Percentiles rank a stretch among this genome's conserved stretches.
Conservation (phyloP, 768 basidiomycete species). For the Kwoniella pini region DNA sequence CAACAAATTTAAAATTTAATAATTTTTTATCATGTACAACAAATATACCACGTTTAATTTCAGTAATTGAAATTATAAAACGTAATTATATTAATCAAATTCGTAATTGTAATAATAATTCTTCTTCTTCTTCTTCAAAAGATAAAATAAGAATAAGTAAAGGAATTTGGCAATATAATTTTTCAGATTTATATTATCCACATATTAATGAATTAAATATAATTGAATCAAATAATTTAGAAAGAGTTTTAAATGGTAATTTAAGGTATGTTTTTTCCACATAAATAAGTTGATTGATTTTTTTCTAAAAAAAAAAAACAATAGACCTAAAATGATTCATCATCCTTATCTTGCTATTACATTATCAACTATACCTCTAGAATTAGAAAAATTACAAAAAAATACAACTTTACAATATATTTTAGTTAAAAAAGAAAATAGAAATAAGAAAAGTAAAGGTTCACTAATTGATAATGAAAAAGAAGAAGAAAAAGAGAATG, state of each 20-base stretch:
- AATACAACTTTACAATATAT: constrained; percentile 38
- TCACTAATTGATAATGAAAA: constrained; percentile 59
- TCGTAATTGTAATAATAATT: background rate
- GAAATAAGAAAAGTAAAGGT: constrained; percentile 31
- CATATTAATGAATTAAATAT: constrained; percentile 4
- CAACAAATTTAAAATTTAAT: constrained; percentile 11
- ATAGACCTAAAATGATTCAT: constrained; percentile 48
- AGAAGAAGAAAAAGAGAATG: background rate
- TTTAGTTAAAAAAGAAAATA: constrained; percentile 11
- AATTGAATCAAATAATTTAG: constrained; percentile 16
- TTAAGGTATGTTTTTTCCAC: constrained; percentile 27
- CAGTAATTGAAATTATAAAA: constrained; percentile 81
- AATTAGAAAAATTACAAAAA: constrained; percentile 24
- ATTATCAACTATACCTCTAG: constrained; percentile 37
- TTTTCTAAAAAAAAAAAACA: too few species aligned
- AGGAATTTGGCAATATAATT: constrained; percentile 51
- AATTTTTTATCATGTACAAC: constrained; percentile 41
- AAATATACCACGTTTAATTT: constrained; percentile 66
- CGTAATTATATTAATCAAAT: constrained; percentile 61
- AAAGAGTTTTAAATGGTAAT: constrained; percentile 32
- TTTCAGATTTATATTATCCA: constrained; percentile 23
- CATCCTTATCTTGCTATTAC: constrained; percentile 45
- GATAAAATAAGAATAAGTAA: constrained; percentile 13
- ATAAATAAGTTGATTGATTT: background rate
- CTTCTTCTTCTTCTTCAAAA: background rate